These are phyloP conservation scores for Penicillium flavigenum DNA, from an alignment of 495 filamentous ascomycete genomes.

Conservation along the genomic window DNA sequence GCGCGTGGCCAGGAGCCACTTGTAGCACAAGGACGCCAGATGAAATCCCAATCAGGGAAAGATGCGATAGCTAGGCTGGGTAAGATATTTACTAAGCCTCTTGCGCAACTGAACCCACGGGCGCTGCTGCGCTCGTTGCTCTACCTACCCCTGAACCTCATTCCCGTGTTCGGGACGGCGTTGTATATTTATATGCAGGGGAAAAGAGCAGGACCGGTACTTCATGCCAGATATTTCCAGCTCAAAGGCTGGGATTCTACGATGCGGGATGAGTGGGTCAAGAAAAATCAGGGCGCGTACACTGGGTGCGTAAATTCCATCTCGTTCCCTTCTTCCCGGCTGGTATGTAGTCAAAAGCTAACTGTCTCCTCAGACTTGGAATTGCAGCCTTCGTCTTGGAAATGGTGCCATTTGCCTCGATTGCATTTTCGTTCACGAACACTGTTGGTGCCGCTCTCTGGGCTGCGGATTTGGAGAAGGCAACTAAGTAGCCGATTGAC, in stretches of 20 bases:
- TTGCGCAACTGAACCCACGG: conserved; percentile 62
- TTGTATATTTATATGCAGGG: conserved; percentile 79
- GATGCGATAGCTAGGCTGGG: conserved; percentile 67
- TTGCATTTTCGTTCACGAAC: conserved; percentile 88
- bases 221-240: conserved; percentile 76
- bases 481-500: conserved; percentile 15
- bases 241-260: conserved; percentile 72
- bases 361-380: conserved; percentile 64
- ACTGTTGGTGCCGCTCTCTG: conserved; percentile 89
- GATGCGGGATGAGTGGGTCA: conserved; percentile 63
- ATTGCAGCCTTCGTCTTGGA: conserved; percentile 74
- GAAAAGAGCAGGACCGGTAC: conserved; percentile 49
- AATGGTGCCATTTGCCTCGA: conserved; percentile 77
- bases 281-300: conserved; percentile 64
- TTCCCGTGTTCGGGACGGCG: conserved; percentile 82
- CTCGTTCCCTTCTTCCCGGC: background rate
- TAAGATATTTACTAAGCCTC: conserved; percentile 66
- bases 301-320: conserved; percentile 63
- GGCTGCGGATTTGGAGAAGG: conserved; percentile 86
- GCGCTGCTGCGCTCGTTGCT: conserved; percentile 67
- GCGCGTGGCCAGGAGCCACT: conserved; percentile 54
- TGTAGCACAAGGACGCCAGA: conserved; percentile 68
- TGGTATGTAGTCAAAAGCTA: conserved; percentile 8
- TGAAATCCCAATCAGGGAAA: conserved; percentile 50
- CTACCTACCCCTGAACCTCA: conserved; percentile 87